Percentiles rank a stretch among this genome's conserved stretches.
Evolutionary conservation across 768 basidiomycete genomes (phyloP).

Genomic region (Pholiota microspora): DNA sequence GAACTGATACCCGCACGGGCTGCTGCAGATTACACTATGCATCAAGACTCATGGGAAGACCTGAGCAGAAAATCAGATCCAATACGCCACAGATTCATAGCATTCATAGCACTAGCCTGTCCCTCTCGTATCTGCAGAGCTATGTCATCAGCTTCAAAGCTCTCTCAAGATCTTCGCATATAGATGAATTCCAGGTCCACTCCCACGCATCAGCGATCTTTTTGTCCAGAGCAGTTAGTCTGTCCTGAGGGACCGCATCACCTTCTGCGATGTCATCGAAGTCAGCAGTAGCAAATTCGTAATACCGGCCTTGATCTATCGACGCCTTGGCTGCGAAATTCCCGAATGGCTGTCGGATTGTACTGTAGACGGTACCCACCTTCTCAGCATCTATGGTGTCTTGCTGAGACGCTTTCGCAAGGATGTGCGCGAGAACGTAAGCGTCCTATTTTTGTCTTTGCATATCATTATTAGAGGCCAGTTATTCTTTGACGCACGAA

Average conservation of each 20-base stretch:
- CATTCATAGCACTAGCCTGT: too few species aligned
- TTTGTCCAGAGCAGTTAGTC: constrained; percentile 33
- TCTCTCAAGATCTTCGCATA: constrained; percentile 24
- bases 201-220: constrained; percentile 46
- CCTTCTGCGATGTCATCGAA: constrained; percentile 23
- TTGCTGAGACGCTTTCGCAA: constrained; percentile 38
- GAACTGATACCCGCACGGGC: too few species aligned
- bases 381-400: constrained; percentile 33
- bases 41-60: too few species aligned
- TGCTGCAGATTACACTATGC: too few species aligned
- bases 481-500: constrained; percentile 4
- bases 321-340: constrained; percentile 30
- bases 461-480: too few species aligned
- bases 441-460: constrained; percentile 35
- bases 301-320: constrained; percentile 35
- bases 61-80: too few species aligned
- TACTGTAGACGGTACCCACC: constrained; percentile 36
- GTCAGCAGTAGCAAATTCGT: constrained; percentile 29
- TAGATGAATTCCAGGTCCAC: constrained; percentile 53
- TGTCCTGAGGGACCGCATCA: constrained; percentile 15
- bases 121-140: too few species aligned
- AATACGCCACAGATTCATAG: too few species aligned
- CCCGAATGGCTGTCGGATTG: constrained; percentile 42
- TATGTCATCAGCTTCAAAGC: constrained; percentile 3
- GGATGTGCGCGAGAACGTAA: constrained; percentile 37